Base-by-base conservation (phyloP, 2,329 filamentous ascomycete genomes). In the Teratosphaeria destructans region DNA sequence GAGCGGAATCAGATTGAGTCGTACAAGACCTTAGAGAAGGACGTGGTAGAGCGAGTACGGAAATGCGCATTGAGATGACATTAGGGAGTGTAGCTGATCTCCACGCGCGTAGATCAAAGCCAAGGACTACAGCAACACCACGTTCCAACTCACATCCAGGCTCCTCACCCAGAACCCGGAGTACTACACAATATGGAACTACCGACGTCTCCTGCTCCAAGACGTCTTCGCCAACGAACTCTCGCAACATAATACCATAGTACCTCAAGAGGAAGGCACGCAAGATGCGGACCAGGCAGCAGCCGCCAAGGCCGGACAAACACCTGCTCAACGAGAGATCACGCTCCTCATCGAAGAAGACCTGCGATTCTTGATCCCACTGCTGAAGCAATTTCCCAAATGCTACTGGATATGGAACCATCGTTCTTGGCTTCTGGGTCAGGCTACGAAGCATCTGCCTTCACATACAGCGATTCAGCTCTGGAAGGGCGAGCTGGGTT, bases 401-500 rank as follows among this genome's bases (percentile, higher is more conserved):
- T 97, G 94, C 79, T 99, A 99, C 77, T 97, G 94, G 93, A 93
- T 99, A 69, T 99, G 94, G 94, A 95, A 96, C 67, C 93, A 96
- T 74, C 86, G 94, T 32, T 76, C 87, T 54, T 99, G 94, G 92
- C 78, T 93, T 3, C 79, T 99, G 14, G 78, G 86, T 58, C 83
- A 90, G 72, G 85, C 86, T 37, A 88, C 87, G 54, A 72, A 79
- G 12, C 78, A 85, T 19, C 78, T 96, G 10, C 81, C 84, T 2
- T 63, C 74, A 1, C 60, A 77, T 0, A 70, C 77, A 16, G 84
- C 90, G 1, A 80, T 82, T 26, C 75, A 79, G 47, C 79, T 96
- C 56, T 99, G 94, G 94, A 79, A 87, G 67, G 85, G 87, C 63
- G 94, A 99, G 73, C 82, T 99, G 19, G 85, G 79, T 0, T 78